phyloP scores from a whole-genome alignment of 78 protist species.

The Chrysochromulina parva region DNA sequence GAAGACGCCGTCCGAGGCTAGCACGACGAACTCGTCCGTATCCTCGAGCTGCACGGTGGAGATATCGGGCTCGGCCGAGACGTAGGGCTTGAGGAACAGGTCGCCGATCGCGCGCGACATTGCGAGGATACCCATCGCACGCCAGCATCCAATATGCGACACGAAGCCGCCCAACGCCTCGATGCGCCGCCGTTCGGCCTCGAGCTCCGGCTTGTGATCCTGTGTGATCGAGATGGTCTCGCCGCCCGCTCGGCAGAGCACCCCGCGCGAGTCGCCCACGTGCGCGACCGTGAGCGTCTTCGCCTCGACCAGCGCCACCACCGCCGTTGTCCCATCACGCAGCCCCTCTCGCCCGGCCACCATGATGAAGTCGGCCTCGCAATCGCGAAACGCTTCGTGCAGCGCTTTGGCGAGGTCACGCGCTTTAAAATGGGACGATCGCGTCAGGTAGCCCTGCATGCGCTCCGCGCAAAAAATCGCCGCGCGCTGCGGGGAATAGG shows the following conservation, averaged over 20 bases:
- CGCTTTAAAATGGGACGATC: neutral
- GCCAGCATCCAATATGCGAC: neutral
- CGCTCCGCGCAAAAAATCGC: no score
- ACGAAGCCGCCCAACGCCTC: constrained; percentile 39
- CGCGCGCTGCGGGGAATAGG: no score
- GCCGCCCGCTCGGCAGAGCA: constrained; percentile 55
- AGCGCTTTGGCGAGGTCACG: neutral
- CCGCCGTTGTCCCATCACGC: neutral
- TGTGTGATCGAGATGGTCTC: constrained; percentile 11
- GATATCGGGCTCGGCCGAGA: neutral
- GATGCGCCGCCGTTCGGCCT: constrained; percentile 18
- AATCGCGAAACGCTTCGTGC: no score
- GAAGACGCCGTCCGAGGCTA: neutral
- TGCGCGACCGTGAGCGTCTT: constrained; percentile 35
- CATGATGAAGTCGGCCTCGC: neutral
- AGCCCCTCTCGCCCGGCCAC: neutral
- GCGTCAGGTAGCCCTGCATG: no score
- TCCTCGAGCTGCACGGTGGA: neutral
- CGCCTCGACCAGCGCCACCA: neutral
- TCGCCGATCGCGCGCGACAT: constrained; percentile 7
- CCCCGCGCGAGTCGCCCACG: constrained; percentile 62
- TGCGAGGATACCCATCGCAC: neutral
- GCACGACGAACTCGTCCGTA: neutral
- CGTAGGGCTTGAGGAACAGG: neutral
- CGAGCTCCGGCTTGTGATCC: constrained; percentile 56